Percentiles rank a stretch among this genome's conserved stretches.
Conservation (phyloP, 805 yeast genomes). For the Ogataea trehaloabstinens region DNA sequence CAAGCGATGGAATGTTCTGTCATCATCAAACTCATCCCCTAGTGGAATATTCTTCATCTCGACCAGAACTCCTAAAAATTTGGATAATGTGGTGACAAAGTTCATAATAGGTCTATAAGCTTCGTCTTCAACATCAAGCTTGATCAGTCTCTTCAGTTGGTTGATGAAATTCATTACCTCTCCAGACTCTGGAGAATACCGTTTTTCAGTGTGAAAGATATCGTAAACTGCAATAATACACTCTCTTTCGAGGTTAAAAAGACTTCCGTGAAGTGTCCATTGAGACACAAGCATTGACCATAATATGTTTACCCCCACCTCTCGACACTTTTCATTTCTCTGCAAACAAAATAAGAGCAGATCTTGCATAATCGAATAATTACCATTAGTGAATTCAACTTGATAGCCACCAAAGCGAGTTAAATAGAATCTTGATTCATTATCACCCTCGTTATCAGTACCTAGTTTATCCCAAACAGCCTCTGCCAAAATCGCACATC, state of each 20-base stretch:
- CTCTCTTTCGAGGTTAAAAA: constrained; percentile 61
- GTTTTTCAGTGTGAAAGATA: constrained; percentile 51
- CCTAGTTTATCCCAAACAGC: constrained; percentile 77
- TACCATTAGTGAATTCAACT: constrained; percentile 55
- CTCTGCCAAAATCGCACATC: constrained; percentile 53
- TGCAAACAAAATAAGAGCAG: constrained; percentile 69
- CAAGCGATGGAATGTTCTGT: constrained; percentile 75
- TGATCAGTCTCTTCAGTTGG: constrained; percentile 46
- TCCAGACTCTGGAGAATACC: constrained; percentile 50
- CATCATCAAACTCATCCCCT: constrained; percentile 84
- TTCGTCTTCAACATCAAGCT: constrained; percentile 63
- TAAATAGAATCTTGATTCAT: constrained; percentile 55
- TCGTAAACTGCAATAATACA: constrained; percentile 63
- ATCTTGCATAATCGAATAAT: constrained; percentile 60
- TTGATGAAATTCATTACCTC: constrained; percentile 57
- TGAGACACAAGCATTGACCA: constrained; percentile 75
- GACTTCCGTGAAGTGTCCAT: constrained; percentile 53
- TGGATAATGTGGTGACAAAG: constrained; percentile 53
- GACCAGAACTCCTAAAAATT: constrained; percentile 61
- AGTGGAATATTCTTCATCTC: constrained; percentile 73
- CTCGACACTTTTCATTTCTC: constrained; percentile 56
- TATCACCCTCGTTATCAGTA: constrained; percentile 55
- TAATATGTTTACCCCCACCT: constrained; percentile 60
- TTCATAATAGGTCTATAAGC: constrained; percentile 49
- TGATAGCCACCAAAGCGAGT: constrained; percentile 69